These are phyloP conservation scores for Primulina tabacum DNA, from an alignment of 257 asterid genomes.

Conservation along the genomic window DNA sequence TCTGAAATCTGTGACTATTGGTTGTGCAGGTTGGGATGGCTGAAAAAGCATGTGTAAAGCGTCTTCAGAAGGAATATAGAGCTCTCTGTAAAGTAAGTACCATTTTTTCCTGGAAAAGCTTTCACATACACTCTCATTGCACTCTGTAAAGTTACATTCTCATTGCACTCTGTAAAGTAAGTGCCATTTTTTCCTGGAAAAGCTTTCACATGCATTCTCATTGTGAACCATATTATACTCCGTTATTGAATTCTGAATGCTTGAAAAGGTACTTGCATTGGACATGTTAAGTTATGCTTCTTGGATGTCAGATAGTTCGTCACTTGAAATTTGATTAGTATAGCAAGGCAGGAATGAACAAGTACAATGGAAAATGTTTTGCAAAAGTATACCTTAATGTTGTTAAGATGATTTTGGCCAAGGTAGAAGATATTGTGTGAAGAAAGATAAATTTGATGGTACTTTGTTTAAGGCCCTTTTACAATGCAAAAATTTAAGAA, in stretches of 20 bases:
- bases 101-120: slow-evolving; percentile 13
- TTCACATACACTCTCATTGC: slow-evolving; percentile 21
- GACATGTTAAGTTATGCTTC: slow-evolving; percentile 1
- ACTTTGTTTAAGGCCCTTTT: background rate
- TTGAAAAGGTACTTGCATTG: background rate
- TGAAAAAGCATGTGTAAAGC: slow-evolving; percentile 81
- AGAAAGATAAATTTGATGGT: background rate
- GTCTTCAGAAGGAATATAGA: slow-evolving; percentile 96
- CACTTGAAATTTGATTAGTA: background rate
- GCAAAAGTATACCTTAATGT: background rate
- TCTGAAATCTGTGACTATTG: slow-evolving; percentile 17
- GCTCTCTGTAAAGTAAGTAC: slow-evolving; percentile 83
- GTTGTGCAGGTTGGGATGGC: slow-evolving; percentile 47
- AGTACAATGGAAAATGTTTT: background rate
- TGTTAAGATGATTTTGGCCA: background rate
- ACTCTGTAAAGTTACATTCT: slow-evolving; percentile 71
- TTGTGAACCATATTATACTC: slow-evolving; percentile 8
- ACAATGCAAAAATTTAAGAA: background rate
- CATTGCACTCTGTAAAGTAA: slow-evolving; percentile 74
- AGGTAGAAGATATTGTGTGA: background rate
- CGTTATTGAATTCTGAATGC: background rate
- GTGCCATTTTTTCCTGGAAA: slow-evolving; percentile 23
- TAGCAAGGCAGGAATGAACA: background rate
- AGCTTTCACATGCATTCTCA: slow-evolving; percentile 2
- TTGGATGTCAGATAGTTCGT: slow-evolving; percentile 3